Percentiles rank a stretch among this genome's conserved stretches.
Conservation (phyloP, 495 filamentous ascomycete species). For the Trichoderma reesei region DNA sequence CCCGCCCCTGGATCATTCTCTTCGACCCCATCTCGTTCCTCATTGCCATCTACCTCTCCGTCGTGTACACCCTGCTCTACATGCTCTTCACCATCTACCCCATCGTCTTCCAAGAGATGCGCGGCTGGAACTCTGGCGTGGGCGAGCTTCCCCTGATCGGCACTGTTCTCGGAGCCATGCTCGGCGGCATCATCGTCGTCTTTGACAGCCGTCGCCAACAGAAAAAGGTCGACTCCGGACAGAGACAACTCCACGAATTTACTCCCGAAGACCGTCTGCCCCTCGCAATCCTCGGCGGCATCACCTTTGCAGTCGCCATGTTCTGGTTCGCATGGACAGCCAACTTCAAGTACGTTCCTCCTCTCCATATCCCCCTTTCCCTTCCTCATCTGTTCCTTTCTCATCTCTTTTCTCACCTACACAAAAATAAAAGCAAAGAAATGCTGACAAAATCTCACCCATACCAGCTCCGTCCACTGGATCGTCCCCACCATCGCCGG, state of each 20-base stretch:
- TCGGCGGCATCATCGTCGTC: constrained; percentile 33
- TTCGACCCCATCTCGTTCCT: constrained; percentile 38
- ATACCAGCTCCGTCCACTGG: constrained; percentile 28
- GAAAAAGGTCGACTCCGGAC: constrained; percentile 20
- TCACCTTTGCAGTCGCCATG: constrained; percentile 37
- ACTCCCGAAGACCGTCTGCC: constrained; percentile 35
- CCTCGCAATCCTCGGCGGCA: constrained; percentile 37
- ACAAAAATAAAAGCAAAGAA: constrained; percentile 7
- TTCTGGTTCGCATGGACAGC: constrained; percentile 48
- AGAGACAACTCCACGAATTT: constrained; percentile 11
- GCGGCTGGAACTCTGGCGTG: constrained; percentile 45
- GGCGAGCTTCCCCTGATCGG: constrained; percentile 41
- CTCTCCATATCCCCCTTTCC: not conserved
- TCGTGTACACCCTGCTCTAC: constrained; percentile 45
- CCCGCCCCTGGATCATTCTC: constrained; percentile 33
- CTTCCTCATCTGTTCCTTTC: too few relatives aligned
- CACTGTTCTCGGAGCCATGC: constrained; percentile 23
- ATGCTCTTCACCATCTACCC: constrained; percentile 45
- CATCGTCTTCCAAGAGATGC: constrained; percentile 42
- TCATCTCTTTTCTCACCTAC: too few relatives aligned
- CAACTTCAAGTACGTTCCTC: constrained; percentile 15
- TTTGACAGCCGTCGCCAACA: constrained; percentile 22
- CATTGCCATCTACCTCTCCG: constrained; percentile 39
- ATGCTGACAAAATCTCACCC: constrained; percentile 8
- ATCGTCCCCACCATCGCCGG: constrained; percentile 38